phyloP scores from a whole-genome alignment of 179 eudicot genomes.

The Silene noctiflora region DNA sequence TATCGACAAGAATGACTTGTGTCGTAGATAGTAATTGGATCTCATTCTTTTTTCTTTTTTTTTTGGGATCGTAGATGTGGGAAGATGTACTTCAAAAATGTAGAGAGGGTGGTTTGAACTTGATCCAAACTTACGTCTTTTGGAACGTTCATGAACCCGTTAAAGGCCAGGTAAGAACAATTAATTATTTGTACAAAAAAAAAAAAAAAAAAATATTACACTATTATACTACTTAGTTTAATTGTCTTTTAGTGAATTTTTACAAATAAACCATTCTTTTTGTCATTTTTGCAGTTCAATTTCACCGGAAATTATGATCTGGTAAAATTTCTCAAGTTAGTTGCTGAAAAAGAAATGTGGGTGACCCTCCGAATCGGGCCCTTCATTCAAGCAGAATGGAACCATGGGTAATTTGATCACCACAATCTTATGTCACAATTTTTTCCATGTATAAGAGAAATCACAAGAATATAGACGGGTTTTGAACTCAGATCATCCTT shows the following conservation, averaged over 20 bases:
- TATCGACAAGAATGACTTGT: too few species aligned
- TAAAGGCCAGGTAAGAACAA: conserved; percentile 60
- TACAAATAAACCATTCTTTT: background rate
- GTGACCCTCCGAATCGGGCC: conserved; percentile 74
- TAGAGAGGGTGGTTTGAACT: conserved; percentile 74
- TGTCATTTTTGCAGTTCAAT: conserved; percentile 47
- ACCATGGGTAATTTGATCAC: conserved; percentile 48
- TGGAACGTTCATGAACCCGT: conserved; percentile 92
- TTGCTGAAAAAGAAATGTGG: conserved; percentile 57
- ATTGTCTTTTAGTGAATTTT: background rate
- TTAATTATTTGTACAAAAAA: background rate
- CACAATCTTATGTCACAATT: background rate
- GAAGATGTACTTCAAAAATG: conserved; percentile 52
- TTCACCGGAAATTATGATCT: conserved; percentile 65
- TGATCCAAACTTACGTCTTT: conserved; percentile 77
- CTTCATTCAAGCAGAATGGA: conserved; percentile 91
- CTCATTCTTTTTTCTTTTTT: background rate
- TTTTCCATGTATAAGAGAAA: background rate
- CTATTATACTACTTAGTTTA: background rate
- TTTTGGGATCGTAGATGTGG: conserved; percentile 54
- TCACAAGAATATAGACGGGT: too few species aligned
- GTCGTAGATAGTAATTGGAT: background rate
- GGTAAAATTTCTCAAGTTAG: conserved; percentile 60
- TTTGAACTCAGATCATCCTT: too few species aligned
- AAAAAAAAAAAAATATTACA: background rate